Percentiles rank a stretch among this genome's conserved stretches.
phyloP scores from a whole-genome alignment of 768 basidiomycete species.

The Sporobolomyces pararoseus region DNA sequence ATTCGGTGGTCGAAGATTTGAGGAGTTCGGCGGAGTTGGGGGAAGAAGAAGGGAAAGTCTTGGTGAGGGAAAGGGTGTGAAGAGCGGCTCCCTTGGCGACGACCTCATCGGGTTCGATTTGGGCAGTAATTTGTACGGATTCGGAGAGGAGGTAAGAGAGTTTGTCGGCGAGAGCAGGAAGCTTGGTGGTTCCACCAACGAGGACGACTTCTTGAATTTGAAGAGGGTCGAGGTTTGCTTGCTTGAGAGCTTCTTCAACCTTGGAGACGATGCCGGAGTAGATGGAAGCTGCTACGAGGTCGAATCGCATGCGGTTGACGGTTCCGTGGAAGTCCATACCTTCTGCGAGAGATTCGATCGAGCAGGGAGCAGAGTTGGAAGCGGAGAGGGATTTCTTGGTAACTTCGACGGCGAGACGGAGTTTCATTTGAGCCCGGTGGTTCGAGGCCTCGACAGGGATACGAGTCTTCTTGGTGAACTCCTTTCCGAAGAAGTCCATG shows the following conservation, averaged over 20 bases:
- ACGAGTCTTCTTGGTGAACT: constrained; percentile 96
- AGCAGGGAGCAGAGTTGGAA: constrained; percentile 78
- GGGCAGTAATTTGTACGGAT: constrained; percentile 49
- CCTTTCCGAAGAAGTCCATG: constrained; percentile 85
- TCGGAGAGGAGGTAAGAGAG: constrained; percentile 48
- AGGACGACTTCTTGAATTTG: constrained; percentile 54
- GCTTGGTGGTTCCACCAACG: constrained; percentile 52
- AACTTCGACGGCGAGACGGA: constrained; percentile 85
- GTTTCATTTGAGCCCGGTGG: constrained; percentile 85
- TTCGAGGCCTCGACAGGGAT: constrained; percentile 63
- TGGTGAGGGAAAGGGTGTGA: constrained; percentile 29
- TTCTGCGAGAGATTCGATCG: constrained; percentile 89
- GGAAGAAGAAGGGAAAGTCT: constrained; percentile 25
- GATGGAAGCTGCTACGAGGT: constrained; percentile 48
- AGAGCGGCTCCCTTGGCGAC: constrained; percentile 53
- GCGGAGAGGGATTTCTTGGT: constrained; percentile 91
- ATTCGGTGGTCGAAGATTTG: constrained; percentile 35
- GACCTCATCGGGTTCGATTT: constrained; percentile 53
- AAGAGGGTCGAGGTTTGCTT: constrained; percentile 49
- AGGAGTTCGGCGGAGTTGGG: constrained; percentile 28
- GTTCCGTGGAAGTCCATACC: constrained; percentile 81
- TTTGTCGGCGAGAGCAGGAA: constrained; percentile 51
- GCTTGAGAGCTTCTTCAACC: constrained; percentile 48
- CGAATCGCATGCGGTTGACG: constrained; percentile 54
- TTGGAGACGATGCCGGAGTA: constrained; percentile 45